Base-by-base conservation (phyloP, 805 yeast genomes). In the Yarrowia divulgata region DNA sequence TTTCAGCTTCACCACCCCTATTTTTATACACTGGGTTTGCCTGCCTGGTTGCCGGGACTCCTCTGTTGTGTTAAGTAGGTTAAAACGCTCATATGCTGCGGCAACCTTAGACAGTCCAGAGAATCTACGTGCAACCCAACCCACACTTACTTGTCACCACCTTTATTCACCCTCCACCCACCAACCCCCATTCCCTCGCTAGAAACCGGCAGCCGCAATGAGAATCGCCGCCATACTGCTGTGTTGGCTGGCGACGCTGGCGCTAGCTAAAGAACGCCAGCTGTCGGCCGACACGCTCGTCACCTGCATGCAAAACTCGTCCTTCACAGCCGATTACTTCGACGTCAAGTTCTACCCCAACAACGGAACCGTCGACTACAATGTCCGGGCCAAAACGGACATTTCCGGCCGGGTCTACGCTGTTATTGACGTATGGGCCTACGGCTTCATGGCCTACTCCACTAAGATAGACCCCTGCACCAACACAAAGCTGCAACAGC, bases 261-360 rank as follows among this genome's bases (percentile, higher is more conserved):
- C 16, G 45, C 39, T 63, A 13, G 68, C 68, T 8, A 49, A 63
- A 16, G 63, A 66, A 8, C 48, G 50, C n/a, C 45, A 76, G 42
- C 77, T 88, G 34, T 75, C 76, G 23, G 97, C 97, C 8, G 81
- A 89, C 19, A 90, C 97, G 8, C 82, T 95, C 73, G 81, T 95
- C 73, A 91, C 98, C 48, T 95, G 99, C 82, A 93, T 92, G 97
- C 89, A 87, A 54, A 82, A 90, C 78, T 93, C 99, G 9, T 89
- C 88, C 77, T 87, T 95, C 74, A 87, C 97, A 3, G 94, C 98
- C 6, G 85, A 92, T 10, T 85, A 82, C 73, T 93, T 95, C 76
- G 90, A 91, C 74, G 96, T 93, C 67, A 79, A 79, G 57, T 91
- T 84, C 77, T 88, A 40, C 75, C 97, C 97, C 4, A 89, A 87